Evolutionary conservation across 176 grass and related monocot genomes (phyloP).

Genomic region (Hordeum marinum): DNA sequence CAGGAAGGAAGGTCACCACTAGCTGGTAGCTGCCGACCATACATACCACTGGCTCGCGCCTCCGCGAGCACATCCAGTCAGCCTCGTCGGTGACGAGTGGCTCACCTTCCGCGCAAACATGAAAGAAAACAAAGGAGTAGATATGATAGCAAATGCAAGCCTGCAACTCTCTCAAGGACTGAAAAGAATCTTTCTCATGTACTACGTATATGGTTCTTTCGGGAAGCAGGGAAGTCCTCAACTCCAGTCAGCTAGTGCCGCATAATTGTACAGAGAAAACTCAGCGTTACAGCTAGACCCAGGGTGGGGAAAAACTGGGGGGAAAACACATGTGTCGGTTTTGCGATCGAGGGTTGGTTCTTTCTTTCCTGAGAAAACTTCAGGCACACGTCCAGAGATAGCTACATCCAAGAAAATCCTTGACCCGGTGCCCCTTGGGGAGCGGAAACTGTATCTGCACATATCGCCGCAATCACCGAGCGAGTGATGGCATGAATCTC

Average conservation of each 20-base stretch:
- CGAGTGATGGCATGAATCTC: constrained; percentile 10
- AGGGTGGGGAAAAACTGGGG: background rate
- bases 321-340: background rate
- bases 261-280: constrained; percentile 25
- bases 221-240: background rate
- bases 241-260: background rate
- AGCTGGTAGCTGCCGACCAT: constrained; percentile 3
- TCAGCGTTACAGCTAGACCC: constrained; percentile 14
- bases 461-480: background rate
- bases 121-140: background rate
- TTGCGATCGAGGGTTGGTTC: background rate
- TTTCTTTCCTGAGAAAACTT: constrained; percentile 10
- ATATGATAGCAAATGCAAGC: background rate
- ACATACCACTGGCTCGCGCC: constrained; percentile 3
- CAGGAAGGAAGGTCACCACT: too few species aligned
- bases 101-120: constrained; percentile 5
- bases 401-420: constrained; percentile 8
- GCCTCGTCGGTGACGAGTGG: constrained; percentile 4
- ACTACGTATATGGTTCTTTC: background rate
- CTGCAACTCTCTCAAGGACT: background rate
- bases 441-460: constrained; percentile 10
- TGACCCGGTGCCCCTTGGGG: background rate
- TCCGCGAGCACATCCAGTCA: constrained; percentile 23
- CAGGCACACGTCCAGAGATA: background rate
- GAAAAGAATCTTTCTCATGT: background rate